These are phyloP conservation scores for Kodamaea plutei DNA, from an alignment of 1,139 yeast species.

Conservation along the genomic window DNA sequence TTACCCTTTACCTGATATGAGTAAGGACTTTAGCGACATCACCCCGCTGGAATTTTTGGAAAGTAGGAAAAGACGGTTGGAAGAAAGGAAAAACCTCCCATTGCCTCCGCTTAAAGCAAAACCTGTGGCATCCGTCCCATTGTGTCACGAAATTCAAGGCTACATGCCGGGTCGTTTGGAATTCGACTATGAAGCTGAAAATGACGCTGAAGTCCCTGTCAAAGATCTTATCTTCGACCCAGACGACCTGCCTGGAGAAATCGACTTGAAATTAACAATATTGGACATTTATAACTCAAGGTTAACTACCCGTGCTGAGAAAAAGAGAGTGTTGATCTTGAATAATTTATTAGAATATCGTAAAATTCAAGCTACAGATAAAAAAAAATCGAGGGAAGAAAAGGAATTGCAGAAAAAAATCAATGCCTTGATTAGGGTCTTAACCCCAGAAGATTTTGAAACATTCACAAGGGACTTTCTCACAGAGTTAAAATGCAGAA, in stretches of 20 bases:
- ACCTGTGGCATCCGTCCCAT: conserved; percentile 88
- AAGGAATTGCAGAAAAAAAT: conserved; percentile 71
- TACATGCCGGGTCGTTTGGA: conserved; percentile 98
- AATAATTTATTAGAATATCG: conserved; percentile 82
- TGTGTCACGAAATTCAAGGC: conserved; percentile 96
- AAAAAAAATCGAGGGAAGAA: conserved; percentile 83
- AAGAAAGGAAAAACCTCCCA: conserved; percentile 57
- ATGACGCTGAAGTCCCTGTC: conserved; percentile 91
- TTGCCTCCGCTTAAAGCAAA: conserved; percentile 77
- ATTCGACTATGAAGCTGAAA: conserved; percentile 93
- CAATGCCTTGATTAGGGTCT: conserved; percentile 76
- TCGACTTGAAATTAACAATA: conserved; percentile 82
- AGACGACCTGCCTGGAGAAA: conserved; percentile 83
- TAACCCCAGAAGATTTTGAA: conserved; percentile 78
- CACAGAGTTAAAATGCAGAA: conserved; percentile 73
- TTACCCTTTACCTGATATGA: conserved; percentile 83
- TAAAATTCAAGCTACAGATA: conserved; percentile 69
- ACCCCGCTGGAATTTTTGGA: conserved; percentile 68
- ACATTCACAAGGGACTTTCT: conserved; percentile 68
- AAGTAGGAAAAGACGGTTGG: conserved; percentile 67
- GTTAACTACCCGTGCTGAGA: conserved; percentile 86
- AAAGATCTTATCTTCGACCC: conserved; percentile 95
- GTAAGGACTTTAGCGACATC: conserved; percentile 58
- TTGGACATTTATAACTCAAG: conserved; percentile 87
- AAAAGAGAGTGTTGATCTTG: conserved; percentile 75